A percentile compares a stretch with the other conserved stretches of the same genome.
phyloP scores from a whole-genome alignment of 768 basidiomycete species.

The Russula virescens region DNA sequence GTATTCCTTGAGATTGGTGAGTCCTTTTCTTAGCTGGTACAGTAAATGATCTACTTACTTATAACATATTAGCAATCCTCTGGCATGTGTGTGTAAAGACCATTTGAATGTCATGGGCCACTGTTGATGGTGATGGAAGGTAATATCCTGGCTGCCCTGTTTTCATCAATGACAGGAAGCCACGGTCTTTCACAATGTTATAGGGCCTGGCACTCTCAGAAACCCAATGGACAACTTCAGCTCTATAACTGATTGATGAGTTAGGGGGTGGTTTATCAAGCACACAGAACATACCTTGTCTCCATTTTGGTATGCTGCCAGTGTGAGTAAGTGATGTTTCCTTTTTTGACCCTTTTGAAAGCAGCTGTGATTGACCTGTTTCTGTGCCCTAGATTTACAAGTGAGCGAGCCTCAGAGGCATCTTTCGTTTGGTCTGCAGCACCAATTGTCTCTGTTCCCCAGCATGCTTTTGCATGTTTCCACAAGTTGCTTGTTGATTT shows the following conservation, averaged over 20 bases:
- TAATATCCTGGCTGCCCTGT: neutral
- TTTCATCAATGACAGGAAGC: too few species aligned
- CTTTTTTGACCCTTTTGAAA: neutral
- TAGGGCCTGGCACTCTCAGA: neutral
- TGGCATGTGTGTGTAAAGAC: neutral
- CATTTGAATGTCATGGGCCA: neutral
- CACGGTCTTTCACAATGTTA: too few species aligned
- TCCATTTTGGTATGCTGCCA: too few species aligned
- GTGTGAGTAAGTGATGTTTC: neutral
- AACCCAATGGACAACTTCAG: neutral
- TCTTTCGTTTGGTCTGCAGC: neutral
- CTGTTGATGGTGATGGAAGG: neutral
- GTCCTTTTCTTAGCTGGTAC: neutral
- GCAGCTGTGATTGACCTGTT: conserved; percentile 1
- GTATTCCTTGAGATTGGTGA: neutral
- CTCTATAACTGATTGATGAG: too few species aligned
- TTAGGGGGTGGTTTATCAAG: too few species aligned
- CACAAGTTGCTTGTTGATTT: conserved; percentile 16
- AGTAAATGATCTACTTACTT: neutral
- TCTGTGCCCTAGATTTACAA: neutral
- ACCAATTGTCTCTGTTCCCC: neutral
- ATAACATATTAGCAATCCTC: too few species aligned
- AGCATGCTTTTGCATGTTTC: neutral
- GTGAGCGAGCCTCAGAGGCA: neutral
- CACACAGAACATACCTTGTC: too few species aligned